Evolutionary conservation across 768 basidiomycete species (phyloP), one percentile per base, ranked within the genome.

Genomic region (Bullera alba): DNA sequence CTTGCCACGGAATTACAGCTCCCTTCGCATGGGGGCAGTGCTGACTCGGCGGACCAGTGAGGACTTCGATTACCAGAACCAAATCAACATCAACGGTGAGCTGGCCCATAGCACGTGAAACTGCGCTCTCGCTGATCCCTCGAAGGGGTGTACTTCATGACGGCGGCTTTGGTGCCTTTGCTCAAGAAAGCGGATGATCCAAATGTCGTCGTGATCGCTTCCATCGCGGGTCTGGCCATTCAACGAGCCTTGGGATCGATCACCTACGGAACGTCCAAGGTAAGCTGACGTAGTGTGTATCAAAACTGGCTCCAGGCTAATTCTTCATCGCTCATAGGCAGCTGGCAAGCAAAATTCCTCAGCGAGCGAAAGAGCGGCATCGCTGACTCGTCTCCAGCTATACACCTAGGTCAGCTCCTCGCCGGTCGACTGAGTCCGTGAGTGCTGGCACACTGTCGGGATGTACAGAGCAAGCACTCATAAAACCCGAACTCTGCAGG

Each of bases 361-460:
- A 8, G 32, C 8, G 32, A 34, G 32, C 32, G 8, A n/a, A 34
- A 8, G 32, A 34, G 32, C 32, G 32, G n/a, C 32, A n/a, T 8
- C n/a, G n/a, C n/a, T n/a, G n/a, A n/a, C n/a, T n/a, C n/a, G n/a
- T 19, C 16, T 5, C 14, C 26, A 55, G 56, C 58, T 35, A 50
- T 63, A 22, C 65, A 67, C 37, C 50, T 63, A 5, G 59, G 54
- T 38, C 54, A 43, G 7, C 44, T 61, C 5, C 53, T 67, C 14
- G 65, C 65, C n/a, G 65, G 61, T 30, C 54, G 65, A 26, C 53
- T 67, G 23, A 42, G 49, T 23, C 65, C 65, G 65, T 67, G 27
- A 51, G 65, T 51, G 7, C 12, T 29, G 16, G 6, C 23, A 8
- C 17, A 38, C 17, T 23, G 17, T 2, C 39, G 42, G 29, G 21